Conservation (phyloP, 2,329 filamentous ascomycete genomes). For the Cadophora gregata region DNA sequence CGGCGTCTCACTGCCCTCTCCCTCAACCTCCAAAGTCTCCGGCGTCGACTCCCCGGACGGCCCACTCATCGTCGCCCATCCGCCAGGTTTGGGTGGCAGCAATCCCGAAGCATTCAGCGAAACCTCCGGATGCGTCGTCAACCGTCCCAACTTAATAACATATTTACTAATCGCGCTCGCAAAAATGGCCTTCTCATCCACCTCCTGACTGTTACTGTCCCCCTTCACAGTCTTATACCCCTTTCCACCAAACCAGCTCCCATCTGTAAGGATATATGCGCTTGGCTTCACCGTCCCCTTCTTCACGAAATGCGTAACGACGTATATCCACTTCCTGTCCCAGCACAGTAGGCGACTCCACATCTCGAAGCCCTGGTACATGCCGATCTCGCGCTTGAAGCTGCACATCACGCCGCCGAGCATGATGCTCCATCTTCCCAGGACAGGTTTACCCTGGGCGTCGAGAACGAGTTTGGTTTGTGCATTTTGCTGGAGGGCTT, state of each 20-base stretch:
- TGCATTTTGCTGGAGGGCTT: slow-evolving; percentile 56
- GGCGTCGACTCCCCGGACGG: slow-evolving; percentile 38
- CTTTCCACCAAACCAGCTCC: slow-evolving; percentile 48
- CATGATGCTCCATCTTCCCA: slow-evolving; percentile 64
- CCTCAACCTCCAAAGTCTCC: slow-evolving; percentile 27
- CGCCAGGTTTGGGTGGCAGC: slow-evolving; percentile 74
- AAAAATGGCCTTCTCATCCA: slow-evolving; percentile 68
- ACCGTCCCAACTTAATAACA: slow-evolving; percentile 79
- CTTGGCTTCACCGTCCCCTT: slow-evolving; percentile 62
- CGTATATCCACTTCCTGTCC: slow-evolving; percentile 84
- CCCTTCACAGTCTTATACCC: slow-evolving; percentile 49
- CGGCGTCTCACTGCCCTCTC: slow-evolving; percentile 15
- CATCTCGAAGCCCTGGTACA: slow-evolving; percentile 74
- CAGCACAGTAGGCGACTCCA: slow-evolving; percentile 73
- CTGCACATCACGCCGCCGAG: slow-evolving; percentile 76
- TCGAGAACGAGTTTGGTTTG: slow-evolving; percentile 54
- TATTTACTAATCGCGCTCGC: slow-evolving; percentile 80
- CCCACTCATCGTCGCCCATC: slow-evolving; percentile 56
- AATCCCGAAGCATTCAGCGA: slow-evolving; percentile 74
- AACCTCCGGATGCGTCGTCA: slow-evolving; percentile 84
- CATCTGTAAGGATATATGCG: slow-evolving; percentile 48
- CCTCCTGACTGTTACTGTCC: slow-evolving; percentile 46
- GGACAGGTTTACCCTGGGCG: slow-evolving; percentile 52
- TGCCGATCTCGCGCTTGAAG: slow-evolving; percentile 76
- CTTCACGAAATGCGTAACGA: slow-evolving; percentile 76